These are phyloP conservation scores for Plantago elongata DNA, from an alignment of 257 asterid species.

Conservation along the genomic window DNA sequence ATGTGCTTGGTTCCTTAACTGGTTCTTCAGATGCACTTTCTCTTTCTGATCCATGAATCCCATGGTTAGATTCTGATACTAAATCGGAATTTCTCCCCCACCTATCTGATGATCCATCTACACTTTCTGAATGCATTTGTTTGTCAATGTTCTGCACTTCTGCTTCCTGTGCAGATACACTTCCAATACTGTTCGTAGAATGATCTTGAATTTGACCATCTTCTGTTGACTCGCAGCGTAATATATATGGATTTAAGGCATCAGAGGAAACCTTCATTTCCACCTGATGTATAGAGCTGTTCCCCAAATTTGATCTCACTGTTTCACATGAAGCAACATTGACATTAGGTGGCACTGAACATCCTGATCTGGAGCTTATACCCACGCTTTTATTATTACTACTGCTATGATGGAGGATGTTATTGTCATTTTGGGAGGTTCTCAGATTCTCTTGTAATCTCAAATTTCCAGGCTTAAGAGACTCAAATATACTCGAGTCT, in stretches of 20 bases:
- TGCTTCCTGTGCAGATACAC: slow-evolving; percentile 25
- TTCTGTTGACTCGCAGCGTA: slow-evolving; percentile 18
- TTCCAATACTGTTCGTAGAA: slow-evolving; percentile 19
- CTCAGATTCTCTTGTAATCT: slow-evolving; percentile 32
- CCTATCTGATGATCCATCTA: slow-evolving; percentile 28
- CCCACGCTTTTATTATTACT: slow-evolving; percentile 24
- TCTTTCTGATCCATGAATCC: slow-evolving; percentile 24
- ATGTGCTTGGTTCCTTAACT: slow-evolving; percentile 20
- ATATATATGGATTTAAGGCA: slow-evolving; percentile 21
- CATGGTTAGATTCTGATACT: slow-evolving; percentile 20
- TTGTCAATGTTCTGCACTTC: slow-evolving; percentile 33
- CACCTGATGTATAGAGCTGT: slow-evolving; percentile 26
- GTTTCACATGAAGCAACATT: slow-evolving; percentile 23
- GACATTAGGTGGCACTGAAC: slow-evolving; percentile 29
- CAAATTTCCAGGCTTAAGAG: slow-evolving; percentile 33
- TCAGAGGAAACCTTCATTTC: slow-evolving; percentile 27
- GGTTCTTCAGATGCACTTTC: slow-evolving; percentile 25
- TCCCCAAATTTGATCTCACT: slow-evolving; percentile 28
- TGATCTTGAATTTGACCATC: slow-evolving; percentile 25
- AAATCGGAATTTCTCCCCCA: slow-evolving; percentile 26
- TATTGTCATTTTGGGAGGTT: slow-evolving; percentile 23
- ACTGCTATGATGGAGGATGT: slow-evolving; percentile 17
- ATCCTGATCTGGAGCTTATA: slow-evolving; percentile 30
- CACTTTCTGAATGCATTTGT: slow-evolving; percentile 29
- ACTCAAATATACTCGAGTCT: slow-evolving; percentile 29